Evolutionary conservation across 331 rosid genomes (phyloP), one percentile per base, ranked within the genome.

Genomic region (Quercus tomentella): DNA sequence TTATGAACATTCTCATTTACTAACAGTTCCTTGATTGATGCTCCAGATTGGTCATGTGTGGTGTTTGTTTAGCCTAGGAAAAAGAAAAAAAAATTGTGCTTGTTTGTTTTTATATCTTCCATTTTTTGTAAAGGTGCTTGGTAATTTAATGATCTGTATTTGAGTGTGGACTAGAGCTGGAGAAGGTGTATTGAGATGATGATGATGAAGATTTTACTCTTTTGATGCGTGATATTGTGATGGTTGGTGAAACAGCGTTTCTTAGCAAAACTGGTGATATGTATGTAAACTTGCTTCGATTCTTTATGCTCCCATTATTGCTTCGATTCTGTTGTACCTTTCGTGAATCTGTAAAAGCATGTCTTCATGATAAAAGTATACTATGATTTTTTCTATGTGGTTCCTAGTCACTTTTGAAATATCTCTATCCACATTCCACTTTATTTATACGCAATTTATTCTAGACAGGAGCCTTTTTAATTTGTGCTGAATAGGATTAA

Each of bases 101-200:
- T 31, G 8, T 28, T 28, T 67, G 21, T 33, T 67, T 33, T 33
- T 31, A 18, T 66, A 66, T 8, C 71, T 51, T 74, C 41, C 75
- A 71, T 57, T 54, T 77, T 55, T 52, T 76, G 84, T 81, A 73
- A 81, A 84, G 76, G 86, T 71, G 71, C 49, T 77, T 61, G 70
- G 54, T 80, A 77, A 49, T 58, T 70, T 58, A 56, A 57, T 61
- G 72, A 41, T 70, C 72, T 81, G 56, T 65, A 8, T 76, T 17
- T 77, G 82, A 71, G 78, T 77, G 63, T 65, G 31, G 21, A 21
- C 51, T 17, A 78, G 77, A 79, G 78, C 65, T 56, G 82, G 58
- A 70, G 22, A n/a, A 49, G 56, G 77, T 78, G 85, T 52, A 35
- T 56, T 63, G 69, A 73, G 81, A 67, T 84, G 82, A 74, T 45